Evolutionary conservation across 2,329 filamentous ascomycete genomes (phyloP), one percentile per base, ranked within the genome.

Genomic region (Cytospora leucostoma): DNA sequence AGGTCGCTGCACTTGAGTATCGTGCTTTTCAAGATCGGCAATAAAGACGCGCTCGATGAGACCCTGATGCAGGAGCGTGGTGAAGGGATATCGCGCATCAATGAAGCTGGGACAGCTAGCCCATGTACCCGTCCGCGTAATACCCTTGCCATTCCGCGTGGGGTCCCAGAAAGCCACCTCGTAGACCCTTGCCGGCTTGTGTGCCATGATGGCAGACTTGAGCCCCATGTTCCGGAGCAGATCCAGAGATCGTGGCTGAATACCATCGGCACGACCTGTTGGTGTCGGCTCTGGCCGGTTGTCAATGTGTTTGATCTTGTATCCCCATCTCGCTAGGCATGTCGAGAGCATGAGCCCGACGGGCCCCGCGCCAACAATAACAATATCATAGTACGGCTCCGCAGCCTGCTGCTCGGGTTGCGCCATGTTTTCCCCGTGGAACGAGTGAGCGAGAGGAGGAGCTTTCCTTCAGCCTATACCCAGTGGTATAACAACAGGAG

Each of bases 271-370:
- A 67, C 93, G 90, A 59, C 93, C 93, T 21, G 92, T 96, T 2
- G 86, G 73, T 13, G 93, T 97, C 17, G 93, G 93, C 71, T 94
- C 90, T 2, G 92, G 82, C 64, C 93, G 85, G 77, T 96, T 96
- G 78, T 97, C 93, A 72, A 97, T 92, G 77, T 97, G 92, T 81
- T 94, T 96, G 76, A 97, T 92, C 75, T 87, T 92, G 82, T 97
- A 97, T 21, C 93, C 93, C 92, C 93, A 97, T 79, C 93, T 84
- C 65, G 92, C 91, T 66, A 97, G 84, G 73, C 91, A 94, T 35
- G 93, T 93, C 10, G 92, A 95, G 32, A 97, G 84, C 78, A 96
- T 88, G 63, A 97, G 84, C 61, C 93, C 93, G 49, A 93, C 92
- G 4, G 93, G 93, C 17, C 93, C 93, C 62, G 93, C 93, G 67